A percentile compares a stretch with the other conserved stretches of the same genome.
phyloP scores from a whole-genome alignment of 495 filamentous ascomycete species.

The Aspergillus wentii region DNA sequence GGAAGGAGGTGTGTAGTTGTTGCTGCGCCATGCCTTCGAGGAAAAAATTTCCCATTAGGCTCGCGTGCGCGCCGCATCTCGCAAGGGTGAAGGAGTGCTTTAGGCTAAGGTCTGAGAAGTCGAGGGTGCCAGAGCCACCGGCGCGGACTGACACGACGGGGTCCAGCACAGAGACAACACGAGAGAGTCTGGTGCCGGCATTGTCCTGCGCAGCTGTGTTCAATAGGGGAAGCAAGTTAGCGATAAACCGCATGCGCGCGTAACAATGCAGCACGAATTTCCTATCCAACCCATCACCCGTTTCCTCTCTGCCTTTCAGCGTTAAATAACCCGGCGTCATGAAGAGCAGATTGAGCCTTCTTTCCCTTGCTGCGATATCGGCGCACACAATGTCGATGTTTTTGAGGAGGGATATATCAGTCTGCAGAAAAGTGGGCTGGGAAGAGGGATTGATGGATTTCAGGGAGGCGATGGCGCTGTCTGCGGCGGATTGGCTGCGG shows the following conservation, averaged over 20 bases:
- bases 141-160: neutral
- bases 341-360: conserved; percentile 56
- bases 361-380: conserved; percentile 49
- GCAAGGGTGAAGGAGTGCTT: neutral
- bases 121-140: neutral
- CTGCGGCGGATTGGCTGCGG: conserved; percentile 32
- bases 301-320: conserved; percentile 4
- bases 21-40: no score
- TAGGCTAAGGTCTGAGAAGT: neutral
- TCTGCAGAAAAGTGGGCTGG: conserved; percentile 47
- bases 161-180: conserved; percentile 50
- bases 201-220: conserved; percentile 4
- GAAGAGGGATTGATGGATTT: conserved; percentile 14
- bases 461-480: conserved; percentile 41
- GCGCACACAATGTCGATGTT: conserved; percentile 54
- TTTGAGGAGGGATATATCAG: conserved; percentile 51
- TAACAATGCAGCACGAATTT: conserved; percentile 57
- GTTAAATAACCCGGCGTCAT: conserved; percentile 7
- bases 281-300: no score
- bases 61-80: neutral
- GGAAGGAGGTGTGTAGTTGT: no score
- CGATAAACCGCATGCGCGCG: conserved; percentile 54
- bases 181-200: conserved; percentile 26
- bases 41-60: neutral
- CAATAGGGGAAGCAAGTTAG: conserved; percentile 60